These are phyloP conservation scores for Geotrichum carabidarum DNA, from an alignment of 1,139 yeast genomes.

Conservation along the genomic window DNA sequence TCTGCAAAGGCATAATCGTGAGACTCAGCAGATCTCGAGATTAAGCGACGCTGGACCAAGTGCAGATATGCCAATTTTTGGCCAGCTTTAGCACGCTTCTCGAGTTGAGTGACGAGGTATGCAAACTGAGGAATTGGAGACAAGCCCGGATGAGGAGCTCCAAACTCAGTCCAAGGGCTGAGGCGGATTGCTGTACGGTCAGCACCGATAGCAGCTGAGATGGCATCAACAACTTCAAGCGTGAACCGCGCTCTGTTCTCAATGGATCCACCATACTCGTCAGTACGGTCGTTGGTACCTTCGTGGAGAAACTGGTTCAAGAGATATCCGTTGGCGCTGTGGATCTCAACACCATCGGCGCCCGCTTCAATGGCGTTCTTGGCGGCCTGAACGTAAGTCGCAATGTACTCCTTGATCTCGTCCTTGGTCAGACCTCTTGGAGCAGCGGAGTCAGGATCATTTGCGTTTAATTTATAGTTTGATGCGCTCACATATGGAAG, in stretches of 20 bases:
- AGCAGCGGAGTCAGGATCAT: constrained; percentile 20
- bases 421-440: constrained; percentile 38
- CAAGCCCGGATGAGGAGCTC: constrained; percentile 35
- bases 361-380: constrained; percentile 50
- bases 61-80: constrained; percentile 48
- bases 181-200: constrained; percentile 52
- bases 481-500: constrained; percentile 23
- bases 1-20: constrained; percentile 5
- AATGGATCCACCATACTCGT: constrained; percentile 63
- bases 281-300: constrained; percentile 55
- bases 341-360: constrained; percentile 65
- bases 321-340: constrained; percentile 65
- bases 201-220: constrained; percentile 50
- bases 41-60: constrained; percentile 42
- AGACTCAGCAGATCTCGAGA: no score
- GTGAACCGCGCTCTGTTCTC: constrained; percentile 60
- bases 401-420: constrained; percentile 40
- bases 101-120: constrained; percentile 32
- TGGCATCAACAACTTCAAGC: constrained; percentile 52
- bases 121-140: constrained; percentile 31
- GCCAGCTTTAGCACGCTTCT: constrained; percentile 34
- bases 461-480: constrained; percentile 34
- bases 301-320: constrained; percentile 50
- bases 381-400: constrained; percentile 42
- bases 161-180: constrained; percentile 50